phyloP scores from a whole-genome alignment of 2,329 filamentous ascomycete species.

The Plectosphaerella cucumerina region DNA sequence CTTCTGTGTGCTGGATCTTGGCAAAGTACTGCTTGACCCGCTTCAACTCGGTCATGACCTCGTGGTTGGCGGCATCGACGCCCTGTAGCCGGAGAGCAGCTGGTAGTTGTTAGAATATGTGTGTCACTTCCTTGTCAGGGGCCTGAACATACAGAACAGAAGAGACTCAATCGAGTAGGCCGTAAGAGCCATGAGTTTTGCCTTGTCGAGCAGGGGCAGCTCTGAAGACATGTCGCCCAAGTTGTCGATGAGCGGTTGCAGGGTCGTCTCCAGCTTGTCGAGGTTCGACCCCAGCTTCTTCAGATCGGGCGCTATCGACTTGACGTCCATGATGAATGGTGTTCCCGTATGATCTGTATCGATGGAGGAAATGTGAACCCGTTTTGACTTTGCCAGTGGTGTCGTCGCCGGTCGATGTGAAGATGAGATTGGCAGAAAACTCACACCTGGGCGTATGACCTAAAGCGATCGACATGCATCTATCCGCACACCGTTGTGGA shows the following conservation, averaged over 20 bases:
- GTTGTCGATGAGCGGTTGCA: conserved; percentile 68
- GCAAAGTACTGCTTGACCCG: conserved; percentile 87
- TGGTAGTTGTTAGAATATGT: conserved; percentile 20
- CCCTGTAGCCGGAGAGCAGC: conserved; percentile 77
- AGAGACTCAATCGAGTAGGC: conserved; percentile 89
- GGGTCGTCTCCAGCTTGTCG: conserved; percentile 69
- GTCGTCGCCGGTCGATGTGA: too few relatives aligned
- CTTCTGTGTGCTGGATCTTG: conserved; percentile 80
- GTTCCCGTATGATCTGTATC: neutral
- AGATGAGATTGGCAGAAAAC: too few relatives aligned
- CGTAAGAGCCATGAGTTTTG: conserved; percentile 84
- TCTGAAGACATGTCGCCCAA: conserved; percentile 68
- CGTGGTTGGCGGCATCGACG: conserved; percentile 75
- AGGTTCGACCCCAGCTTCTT: conserved; percentile 74
- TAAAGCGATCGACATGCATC: conserved; percentile 8
- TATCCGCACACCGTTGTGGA: conserved; percentile 4
- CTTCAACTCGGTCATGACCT: conserved; percentile 79
- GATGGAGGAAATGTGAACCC: too few relatives aligned
- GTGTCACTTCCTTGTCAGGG: neutral
- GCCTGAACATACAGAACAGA: conserved; percentile 66
- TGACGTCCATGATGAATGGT: conserved; percentile 30
- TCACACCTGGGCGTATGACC: neutral
- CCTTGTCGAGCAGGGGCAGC: conserved; percentile 88
- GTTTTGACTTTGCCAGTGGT: too few relatives aligned
- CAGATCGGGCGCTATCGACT: conserved; percentile 62